Base-by-base conservation (phyloP, 2,329 filamentous ascomycete genomes). In the Aspergillus piperis region DNA sequence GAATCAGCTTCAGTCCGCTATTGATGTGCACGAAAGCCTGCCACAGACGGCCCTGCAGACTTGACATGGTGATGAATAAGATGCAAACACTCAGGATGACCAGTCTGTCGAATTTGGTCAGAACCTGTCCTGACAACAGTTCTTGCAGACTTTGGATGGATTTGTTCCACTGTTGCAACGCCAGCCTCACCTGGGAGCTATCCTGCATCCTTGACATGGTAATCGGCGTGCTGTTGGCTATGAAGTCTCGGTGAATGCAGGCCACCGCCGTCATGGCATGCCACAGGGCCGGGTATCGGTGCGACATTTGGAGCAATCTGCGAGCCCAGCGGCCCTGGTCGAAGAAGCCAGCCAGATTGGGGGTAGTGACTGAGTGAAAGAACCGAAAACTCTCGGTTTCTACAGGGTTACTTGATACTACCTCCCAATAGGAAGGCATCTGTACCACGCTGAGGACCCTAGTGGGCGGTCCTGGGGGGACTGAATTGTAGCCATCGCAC, bases 11-110 rank as follows among this genome's bases (percentile, higher is more conserved):
- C 8, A 56, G 21, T 7, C 58, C 58, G 4, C 48, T 39, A 38
- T 51, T 56, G 27, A 60, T 60, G 50, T 60, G 58, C 47, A 60
- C 23, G n/a, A 60, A 56, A 8, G 58, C 58, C 47, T 60, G 58
- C 25, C 10, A 32, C 41, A 32, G 49, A 10, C 41, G 42, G 15
- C 52, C 58, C 25, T 56, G 58, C 8, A 60, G 25, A 25, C 52
- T 60, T 13, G 32, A 30, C 19, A 56, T 44, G 13, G 52, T 56
- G 17, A 52, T 56, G 8, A 56, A 60, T 2, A 60, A 39, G 19
- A 60, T 27, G 13, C 52, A 60, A n/a, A 36, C 52, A 25, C 42
- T 56, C 5, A 60, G 44, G 15, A 55, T 38, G 2, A 56, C 53
- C 15, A 56, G 17, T 17, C 54, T 41, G 39, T 60, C 52, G 3